A percentile compares a stretch with the other conserved stretches of the same genome.
Conservation (phyloP, 2,329 filamentous ascomycete species). For the Achaetomium macrosporum region DNA sequence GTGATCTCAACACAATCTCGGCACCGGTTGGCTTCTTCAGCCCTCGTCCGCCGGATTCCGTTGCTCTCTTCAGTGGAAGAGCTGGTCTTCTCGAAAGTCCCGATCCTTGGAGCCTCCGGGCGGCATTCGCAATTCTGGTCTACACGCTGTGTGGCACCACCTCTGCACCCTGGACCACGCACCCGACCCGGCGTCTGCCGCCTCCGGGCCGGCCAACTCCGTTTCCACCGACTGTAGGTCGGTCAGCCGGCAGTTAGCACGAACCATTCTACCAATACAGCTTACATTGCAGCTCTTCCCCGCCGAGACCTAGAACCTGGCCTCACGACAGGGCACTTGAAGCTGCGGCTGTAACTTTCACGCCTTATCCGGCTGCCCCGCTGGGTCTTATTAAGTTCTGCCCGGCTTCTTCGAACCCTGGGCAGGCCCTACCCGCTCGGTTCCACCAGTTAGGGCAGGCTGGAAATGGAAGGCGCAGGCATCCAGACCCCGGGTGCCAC, state of each 20-base stretch:
- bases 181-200: conserved; percentile 3
- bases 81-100: background rate
- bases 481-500: conserved; percentile 40
- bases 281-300: too few relatives aligned
- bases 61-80: background rate
- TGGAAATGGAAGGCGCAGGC: conserved; percentile 38
- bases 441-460: conserved; percentile 26
- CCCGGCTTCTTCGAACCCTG: conserved; percentile 6
- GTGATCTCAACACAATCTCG: conserved; percentile 4
- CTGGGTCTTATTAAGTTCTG: background rate
- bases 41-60: background rate
- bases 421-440: conserved; percentile 3
- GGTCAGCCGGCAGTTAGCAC: background rate
- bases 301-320: too few relatives aligned
- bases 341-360: background rate
- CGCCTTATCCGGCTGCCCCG: conserved; percentile 1
- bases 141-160: conserved; percentile 5
- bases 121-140: background rate
- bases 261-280: background rate
- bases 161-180: background rate
- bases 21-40: background rate
- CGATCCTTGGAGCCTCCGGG: background rate
- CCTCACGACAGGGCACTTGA: background rate
- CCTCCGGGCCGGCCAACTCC: conserved; percentile 3
- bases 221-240: too few relatives aligned